Evolutionary conservation across 2,329 filamentous ascomycete species (phyloP).

Genomic region (Fusarium scirpi): DNA sequence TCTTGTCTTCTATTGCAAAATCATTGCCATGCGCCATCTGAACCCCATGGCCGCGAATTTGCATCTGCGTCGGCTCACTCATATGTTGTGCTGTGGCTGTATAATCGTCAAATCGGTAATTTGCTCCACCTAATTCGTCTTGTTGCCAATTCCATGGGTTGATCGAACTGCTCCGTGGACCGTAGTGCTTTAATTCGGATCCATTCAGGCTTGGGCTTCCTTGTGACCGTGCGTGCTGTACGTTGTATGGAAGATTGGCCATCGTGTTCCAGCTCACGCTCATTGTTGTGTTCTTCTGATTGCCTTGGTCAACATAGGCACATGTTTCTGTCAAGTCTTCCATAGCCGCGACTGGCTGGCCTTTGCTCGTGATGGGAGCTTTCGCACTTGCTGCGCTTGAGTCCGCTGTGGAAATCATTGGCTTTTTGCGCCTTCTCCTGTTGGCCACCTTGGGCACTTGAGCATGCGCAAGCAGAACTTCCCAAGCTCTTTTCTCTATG

Average conservation of each 20-base stretch:
- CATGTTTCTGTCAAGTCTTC: neutral
- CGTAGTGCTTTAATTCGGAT: neutral
- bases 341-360: neutral
- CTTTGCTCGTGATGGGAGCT: neutral
- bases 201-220: neutral
- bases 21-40: neutral
- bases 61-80: neutral
- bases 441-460: slow-evolving; percentile 23
- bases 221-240: neutral
- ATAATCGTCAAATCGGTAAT: neutral
- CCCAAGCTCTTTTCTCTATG: slow-evolving; percentile 43
- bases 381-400: neutral
- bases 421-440: slow-evolving; percentile 1
- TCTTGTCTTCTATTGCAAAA: neutral
- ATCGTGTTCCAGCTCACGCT: slow-evolving; percentile 27
- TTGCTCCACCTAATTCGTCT: neutral
- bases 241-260: neutral
- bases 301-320: neutral
- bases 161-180: neutral
- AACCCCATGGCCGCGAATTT: neutral
- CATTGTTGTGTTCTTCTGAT: slow-evolving; percentile 4
- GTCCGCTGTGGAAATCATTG: neutral
- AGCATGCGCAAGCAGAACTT: slow-evolving; percentile 40
- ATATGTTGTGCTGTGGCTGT: neutral
- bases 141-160: neutral